Evolutionary conservation across 1,139 yeast species (phyloP).

Genomic region (Pichia sp.): DNA sequence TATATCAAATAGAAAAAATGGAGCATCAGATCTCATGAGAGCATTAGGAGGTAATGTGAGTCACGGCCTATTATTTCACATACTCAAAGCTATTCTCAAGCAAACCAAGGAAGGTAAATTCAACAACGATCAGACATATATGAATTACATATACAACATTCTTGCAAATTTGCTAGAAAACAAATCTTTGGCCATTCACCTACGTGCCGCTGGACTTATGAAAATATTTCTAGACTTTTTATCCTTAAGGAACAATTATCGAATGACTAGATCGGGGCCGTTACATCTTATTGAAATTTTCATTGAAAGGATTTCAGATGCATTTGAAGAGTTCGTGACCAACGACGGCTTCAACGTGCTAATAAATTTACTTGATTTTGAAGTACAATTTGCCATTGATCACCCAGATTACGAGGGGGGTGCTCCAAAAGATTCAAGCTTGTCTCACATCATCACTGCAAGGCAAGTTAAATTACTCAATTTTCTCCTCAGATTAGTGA

Average conservation of each 20-base stretch:
- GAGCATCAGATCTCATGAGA: conserved; percentile 75
- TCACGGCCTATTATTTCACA: conserved; percentile 78
- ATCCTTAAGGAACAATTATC: conserved; percentile 45
- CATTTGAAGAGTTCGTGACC: conserved; percentile 58
- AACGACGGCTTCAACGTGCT: conserved; percentile 62
- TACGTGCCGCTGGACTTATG: conserved; percentile 69
- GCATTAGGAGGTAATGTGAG: conserved; percentile 88
- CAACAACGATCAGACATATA: conserved; percentile 46
- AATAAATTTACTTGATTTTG: conserved; percentile 59
- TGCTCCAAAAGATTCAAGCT: conserved; percentile 49
- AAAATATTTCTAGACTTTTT: conserved; percentile 63
- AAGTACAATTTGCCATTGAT: conserved; percentile 60
- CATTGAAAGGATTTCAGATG: conserved; percentile 43
- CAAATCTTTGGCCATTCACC: conserved; percentile 45
- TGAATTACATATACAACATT: conserved; percentile 53
- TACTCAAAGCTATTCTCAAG: conserved; percentile 58
- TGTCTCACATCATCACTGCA: conserved; percentile 58
- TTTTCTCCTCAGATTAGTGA: conserved; percentile 55
- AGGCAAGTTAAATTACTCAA: conserved; percentile 61
- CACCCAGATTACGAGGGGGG: conserved; percentile 50
- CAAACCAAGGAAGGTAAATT: conserved; percentile 38
- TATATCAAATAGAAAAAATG: conserved; percentile 62
- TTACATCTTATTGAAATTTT: conserved; percentile 58
- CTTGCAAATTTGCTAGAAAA: conserved; percentile 56
- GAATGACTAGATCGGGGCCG: conserved; percentile 63